Percentiles rank a stretch among this genome's conserved stretches.
These are phyloP conservation scores for Lentinula novae-zelandiae DNA, from an alignment of 1,284 basidiomycete genomes.

Conservation along the genomic window DNA sequence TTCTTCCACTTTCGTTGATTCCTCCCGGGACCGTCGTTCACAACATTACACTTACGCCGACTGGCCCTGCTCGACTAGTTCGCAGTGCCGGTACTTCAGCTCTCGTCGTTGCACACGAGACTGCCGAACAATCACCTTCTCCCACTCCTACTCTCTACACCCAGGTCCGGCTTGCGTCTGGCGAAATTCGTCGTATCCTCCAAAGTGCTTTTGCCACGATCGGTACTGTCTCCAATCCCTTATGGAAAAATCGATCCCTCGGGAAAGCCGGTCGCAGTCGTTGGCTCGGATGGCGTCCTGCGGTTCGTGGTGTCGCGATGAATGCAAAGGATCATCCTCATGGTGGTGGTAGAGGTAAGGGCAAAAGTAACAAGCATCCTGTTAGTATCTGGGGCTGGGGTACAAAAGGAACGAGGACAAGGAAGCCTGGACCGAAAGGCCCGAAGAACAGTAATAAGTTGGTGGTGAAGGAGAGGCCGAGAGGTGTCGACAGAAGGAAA, in stretches of 20 bases:
- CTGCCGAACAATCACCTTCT: constrained; percentile 37
- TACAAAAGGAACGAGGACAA: constrained; percentile 89
- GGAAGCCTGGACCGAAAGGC: constrained; percentile 84
- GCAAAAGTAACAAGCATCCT: constrained; percentile 93
- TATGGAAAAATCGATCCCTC: constrained; percentile 82
- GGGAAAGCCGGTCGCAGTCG: constrained; percentile 92
- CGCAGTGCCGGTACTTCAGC: constrained; percentile 89
- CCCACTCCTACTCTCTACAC: constrained; percentile 42
- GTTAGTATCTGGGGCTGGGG: constrained; percentile 90
- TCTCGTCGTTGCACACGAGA: constrained; percentile 77
- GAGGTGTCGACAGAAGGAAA: constrained; percentile 72
- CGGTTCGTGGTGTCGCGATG: constrained; percentile 97
- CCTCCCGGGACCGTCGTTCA: constrained; percentile 92
- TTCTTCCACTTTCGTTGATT: constrained; percentile 88
- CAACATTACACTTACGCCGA: constrained; percentile 75
- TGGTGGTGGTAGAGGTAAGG: constrained; percentile 97
- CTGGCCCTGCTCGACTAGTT: constrained; percentile 80
- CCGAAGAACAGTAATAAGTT: constrained; percentile 92
- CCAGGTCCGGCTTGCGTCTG: constrained; percentile 87
- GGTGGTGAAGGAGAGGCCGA: constrained; percentile 86
- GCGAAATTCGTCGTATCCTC: constrained; percentile 87
- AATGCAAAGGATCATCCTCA: constrained; percentile 97
- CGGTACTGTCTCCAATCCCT: constrained; percentile 88
- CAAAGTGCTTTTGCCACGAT: constrained; percentile 86
- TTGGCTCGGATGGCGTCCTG: constrained; percentile 87